phyloP scores from a whole-genome alignment of 176 grass and related monocot species.

The Carex parvula region DNA sequence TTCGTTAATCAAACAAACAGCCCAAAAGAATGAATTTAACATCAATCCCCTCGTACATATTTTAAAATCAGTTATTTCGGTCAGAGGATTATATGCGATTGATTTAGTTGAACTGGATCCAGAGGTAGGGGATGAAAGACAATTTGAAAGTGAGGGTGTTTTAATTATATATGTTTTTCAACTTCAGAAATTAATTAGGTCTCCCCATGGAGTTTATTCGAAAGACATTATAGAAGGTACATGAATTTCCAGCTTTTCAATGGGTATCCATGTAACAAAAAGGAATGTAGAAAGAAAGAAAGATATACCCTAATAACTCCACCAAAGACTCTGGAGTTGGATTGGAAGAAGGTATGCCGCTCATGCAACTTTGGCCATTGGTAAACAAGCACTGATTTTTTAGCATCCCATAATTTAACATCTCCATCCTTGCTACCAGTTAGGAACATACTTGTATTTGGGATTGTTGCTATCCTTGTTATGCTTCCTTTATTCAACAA shows the following conservation, averaged over 20 bases:
- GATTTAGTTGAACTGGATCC: not conserved
- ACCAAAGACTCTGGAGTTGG: slow-evolving; percentile 82
- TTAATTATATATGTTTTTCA: not conserved
- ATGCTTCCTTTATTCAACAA: slow-evolving; percentile 58
- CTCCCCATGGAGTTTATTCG: not conserved
- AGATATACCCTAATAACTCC: slow-evolving; percentile 79
- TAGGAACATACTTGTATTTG: slow-evolving; percentile 85
- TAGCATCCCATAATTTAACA: slow-evolving; percentile 99
- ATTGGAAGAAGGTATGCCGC: slow-evolving; percentile 91
- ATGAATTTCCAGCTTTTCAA: not conserved
- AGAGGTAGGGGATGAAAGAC: not conserved
- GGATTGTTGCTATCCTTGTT: slow-evolving; percentile 63
- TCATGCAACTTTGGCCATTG: slow-evolving; percentile 95
- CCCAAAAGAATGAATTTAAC: not conserved
- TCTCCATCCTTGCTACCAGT: slow-evolving; percentile 98
- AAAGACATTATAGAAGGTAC: not conserved
- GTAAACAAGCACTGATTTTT: slow-evolving; percentile 62
- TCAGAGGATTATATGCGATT: not conserved
- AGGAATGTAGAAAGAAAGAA: not conserved
- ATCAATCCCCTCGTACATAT: not conserved
- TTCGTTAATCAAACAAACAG: not conserved
- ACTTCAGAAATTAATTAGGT: not conserved
- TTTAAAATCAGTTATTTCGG: not conserved
- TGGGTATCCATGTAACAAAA: not conserved
- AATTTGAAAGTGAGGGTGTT: not conserved